Evolutionary conservation across 768 basidiomycete species (phyloP), one percentile per base, ranked within the genome.

Genomic region (Suillus spraguei): DNA sequence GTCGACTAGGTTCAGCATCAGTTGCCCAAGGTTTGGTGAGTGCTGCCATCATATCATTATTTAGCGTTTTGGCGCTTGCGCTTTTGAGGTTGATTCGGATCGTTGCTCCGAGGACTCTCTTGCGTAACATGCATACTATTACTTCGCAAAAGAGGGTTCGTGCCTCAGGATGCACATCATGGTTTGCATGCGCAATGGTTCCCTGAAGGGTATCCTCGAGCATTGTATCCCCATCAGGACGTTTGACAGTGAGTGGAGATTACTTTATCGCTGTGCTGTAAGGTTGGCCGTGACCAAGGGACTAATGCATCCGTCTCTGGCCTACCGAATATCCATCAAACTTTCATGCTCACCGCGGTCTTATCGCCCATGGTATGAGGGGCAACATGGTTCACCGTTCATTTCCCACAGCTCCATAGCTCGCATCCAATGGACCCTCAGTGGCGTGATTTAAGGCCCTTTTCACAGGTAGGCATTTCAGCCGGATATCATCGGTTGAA

Each of bases 71-170:
- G 38, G 38, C 55, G 38, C 38, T 28, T 58, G 22, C 10, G 24
- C 0, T 39, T 28, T 17, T 3, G 16, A 17, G 24, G 22, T 28
- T 58, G 55, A 58, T 58, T 39, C 38, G 38, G 55, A 39, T 13
- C 55, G 55, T 41, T 41, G 38, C 24, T 17, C 33, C 38, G 33
- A 10, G 16, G 54, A 13, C 36, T 28, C 24, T 58, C 38, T 11
- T 58, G 24, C 22, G 24, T 39, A 24, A 13, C 38, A 20, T 39
- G 38, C 55, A 58, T 17, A 20, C 16, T 39, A 39, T 39, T 24
- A 58, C 52, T 53, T 53, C 52, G 52, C 32, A n/a, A 53, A 53
- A 53, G 20, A 53, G 52, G 32, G 52, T 53, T 53, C 20, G 32
- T 33, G 20, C 52, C 52, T 53, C 52, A 33, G 52, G 32, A 53